These are phyloP conservation scores for Lichtheimia corymbifera DNA, from an alignment of 371 early-diverging fungal genomes.

Conservation along the genomic window DNA sequence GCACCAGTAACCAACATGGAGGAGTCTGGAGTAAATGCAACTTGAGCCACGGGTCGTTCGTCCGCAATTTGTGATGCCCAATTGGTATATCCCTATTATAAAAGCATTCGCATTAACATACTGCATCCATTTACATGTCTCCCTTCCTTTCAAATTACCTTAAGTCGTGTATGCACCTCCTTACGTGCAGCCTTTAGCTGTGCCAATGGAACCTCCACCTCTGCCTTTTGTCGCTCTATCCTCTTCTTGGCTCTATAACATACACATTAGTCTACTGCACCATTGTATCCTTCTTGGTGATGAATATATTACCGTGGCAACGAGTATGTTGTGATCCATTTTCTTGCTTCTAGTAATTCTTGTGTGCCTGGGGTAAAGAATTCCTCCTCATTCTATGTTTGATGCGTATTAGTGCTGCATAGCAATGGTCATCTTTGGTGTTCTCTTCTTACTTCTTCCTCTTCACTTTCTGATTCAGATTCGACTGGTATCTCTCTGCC, in stretches of 20 bases:
- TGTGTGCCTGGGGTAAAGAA: slow-evolving; percentile 84
- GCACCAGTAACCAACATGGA: slow-evolving; percentile 79
- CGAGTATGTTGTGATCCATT: slow-evolving; percentile 77
- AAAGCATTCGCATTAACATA: not conserved
- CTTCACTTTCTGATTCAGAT: slow-evolving; percentile 49
- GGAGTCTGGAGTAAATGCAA: slow-evolving; percentile 82
- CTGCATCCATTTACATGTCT: not conserved
- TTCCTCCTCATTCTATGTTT: slow-evolving; percentile 65
- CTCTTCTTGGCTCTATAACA: slow-evolving; percentile 70
- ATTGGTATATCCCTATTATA: slow-evolving; percentile 62
- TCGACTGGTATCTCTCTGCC: slow-evolving; percentile 46
- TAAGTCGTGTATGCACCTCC: slow-evolving; percentile 73
- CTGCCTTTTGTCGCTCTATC: slow-evolving; percentile 65
- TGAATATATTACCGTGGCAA: slow-evolving; percentile 62
- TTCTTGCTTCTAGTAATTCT: slow-evolving; percentile 71
- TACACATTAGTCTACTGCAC: not conserved
- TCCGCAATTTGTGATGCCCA: slow-evolving; percentile 89
- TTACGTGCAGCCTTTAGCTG: slow-evolving; percentile 75
- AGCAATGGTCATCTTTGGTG: too few relatives aligned
- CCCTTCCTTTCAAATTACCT: slow-evolving; percentile 41
- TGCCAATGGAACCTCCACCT: slow-evolving; percentile 71
- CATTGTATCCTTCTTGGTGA: not conserved
- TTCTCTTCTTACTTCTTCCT: slow-evolving; percentile 21
- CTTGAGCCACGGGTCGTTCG: slow-evolving; percentile 83
- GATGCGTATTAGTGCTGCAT: too few relatives aligned